Evolutionary conservation across 2,329 filamentous ascomycete genomes (phyloP), one percentile per base, ranked within the genome.

Genomic region (Nigrograna mackinnonii): DNA sequence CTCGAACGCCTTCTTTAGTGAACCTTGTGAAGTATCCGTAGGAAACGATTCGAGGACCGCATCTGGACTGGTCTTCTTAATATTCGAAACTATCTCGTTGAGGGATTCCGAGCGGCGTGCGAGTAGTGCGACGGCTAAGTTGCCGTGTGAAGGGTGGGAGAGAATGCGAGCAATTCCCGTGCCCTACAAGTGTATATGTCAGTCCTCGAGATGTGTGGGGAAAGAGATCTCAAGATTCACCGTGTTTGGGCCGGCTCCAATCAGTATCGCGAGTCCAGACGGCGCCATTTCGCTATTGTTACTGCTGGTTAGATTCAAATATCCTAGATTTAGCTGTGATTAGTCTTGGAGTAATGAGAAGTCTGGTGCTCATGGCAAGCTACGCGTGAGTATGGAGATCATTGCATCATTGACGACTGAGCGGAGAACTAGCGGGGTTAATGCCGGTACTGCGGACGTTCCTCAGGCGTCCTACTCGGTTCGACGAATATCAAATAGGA

Each of bases 101-200:
- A 79, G 68, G 7, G 69, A 69, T 37, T 77, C 75, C 16, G 67
- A 63, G 21, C 73, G 70, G 4, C 79, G 72, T 6, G 78, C 77
- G 33, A 81, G 70, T 6, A 81, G 68, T 13, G 79, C 78, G 6
- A 82, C 74, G 18, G 79, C 78, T 35, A 80, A 68, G 55, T 82
- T 81, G 22, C 78, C 78, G 21, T 79, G 73, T 0, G 67, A 63
- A 1, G 74, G 73, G 35, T 69, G 60, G 3, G 78, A 76, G 28
- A 82, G 73, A 24, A 80, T 71, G 16, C 78, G 71, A 17, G 77
- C 76, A n/a, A 83, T 82, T 31, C 79, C 79, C 9, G 76, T 74
- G 9, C 78, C 78, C 65, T 78, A 7, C 16, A 5, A 19, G n/a
- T 34, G 2, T 28, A 5, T 24, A 17, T 33, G 13, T 34, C 22